Evolutionary conservation across 2,329 filamentous ascomycete genomes (phyloP), one percentile per base, ranked within the genome.

Genomic region (Fusarium humuli): DNA sequence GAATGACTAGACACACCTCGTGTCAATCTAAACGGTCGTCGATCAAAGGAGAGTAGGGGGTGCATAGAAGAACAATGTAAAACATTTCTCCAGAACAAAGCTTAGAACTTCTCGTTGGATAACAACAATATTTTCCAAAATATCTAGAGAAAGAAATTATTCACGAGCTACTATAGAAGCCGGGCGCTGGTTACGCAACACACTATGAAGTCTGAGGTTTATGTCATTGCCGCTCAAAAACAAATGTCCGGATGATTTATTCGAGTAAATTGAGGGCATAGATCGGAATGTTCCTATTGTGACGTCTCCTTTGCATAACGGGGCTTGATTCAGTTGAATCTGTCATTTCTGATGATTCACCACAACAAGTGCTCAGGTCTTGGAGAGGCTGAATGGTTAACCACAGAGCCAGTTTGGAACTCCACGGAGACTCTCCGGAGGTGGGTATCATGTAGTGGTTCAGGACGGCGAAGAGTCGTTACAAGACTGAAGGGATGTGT

Each of bases 311-410:
- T 30, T 42, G 27, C 30, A 46, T 23, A 48, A 22, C 25, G 25
- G 50, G 29, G 54, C 23, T 23, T 59, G 44, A 54, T 41, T 22
- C 27, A 45, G n/a, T 7, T 30, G 30, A 55, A 29, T 40, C 14
- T 49, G 41, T 37, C 52, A 56, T 46, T 67, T 57, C 50, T 67
- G 34, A 59, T 25, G 34, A 23, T 42, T 45, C 41, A 56, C n/a
- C 37, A 34, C 40, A 34, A 30, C 25, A 37, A 68, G 37, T 42
- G 48, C 41, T n/a, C 7, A 25, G 27, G 12, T 42, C 34, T 44
- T 20, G 14, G 23, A 40, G 18, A 40, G 22, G 32, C 30, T 27
- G 14, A n/a, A 67, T 20, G 25, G 40, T 41, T 61, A 22, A 56
- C 37, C n/a, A 32, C 44, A 45, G 25, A 42, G 46, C 48, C 54